Evolutionary conservation across 441 rosid species (phyloP).

Genomic region (Rhodomyrtus psidioides): DNA sequence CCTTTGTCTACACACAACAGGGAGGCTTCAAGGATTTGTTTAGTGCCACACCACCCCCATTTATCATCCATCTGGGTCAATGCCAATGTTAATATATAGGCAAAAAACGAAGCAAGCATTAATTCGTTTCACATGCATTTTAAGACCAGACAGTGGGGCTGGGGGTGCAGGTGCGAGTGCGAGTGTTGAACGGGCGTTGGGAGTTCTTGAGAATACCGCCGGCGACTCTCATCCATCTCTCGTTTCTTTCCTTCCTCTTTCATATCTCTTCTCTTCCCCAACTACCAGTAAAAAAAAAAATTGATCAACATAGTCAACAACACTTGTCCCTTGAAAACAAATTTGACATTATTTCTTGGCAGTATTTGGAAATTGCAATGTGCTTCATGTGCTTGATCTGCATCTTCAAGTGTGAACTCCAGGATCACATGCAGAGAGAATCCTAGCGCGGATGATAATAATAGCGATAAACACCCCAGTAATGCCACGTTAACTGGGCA

Average conservation of each 20-base stretch:
- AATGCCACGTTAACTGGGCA: not conserved
- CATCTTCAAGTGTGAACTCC: not conserved
- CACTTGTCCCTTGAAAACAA: not conserved
- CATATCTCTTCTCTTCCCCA: not conserved
- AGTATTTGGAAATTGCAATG: not conserved
- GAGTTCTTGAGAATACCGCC: not conserved
- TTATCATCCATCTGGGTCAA: not conserved
- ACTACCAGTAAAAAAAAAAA: not conserved
- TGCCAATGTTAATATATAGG: not conserved
- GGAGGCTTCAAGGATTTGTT: not conserved
- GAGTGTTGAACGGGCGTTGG: not conserved
- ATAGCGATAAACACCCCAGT: not conserved
- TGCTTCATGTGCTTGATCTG: not conserved
- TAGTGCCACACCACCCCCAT: not conserved
- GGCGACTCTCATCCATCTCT: not conserved
- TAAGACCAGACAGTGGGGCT: not conserved
- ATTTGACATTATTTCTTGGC: not conserved
- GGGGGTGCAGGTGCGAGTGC: not conserved
- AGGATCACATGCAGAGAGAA: not conserved
- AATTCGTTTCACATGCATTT: not conserved
- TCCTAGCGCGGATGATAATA: not conserved
- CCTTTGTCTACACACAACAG: not conserved
- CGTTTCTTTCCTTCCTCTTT: not conserved
- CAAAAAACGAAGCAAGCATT: not conserved
- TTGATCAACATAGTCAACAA: not conserved